phyloP scores from a whole-genome alignment of 352 stramenopile species.

The Labyrinthula sp. region DNA sequence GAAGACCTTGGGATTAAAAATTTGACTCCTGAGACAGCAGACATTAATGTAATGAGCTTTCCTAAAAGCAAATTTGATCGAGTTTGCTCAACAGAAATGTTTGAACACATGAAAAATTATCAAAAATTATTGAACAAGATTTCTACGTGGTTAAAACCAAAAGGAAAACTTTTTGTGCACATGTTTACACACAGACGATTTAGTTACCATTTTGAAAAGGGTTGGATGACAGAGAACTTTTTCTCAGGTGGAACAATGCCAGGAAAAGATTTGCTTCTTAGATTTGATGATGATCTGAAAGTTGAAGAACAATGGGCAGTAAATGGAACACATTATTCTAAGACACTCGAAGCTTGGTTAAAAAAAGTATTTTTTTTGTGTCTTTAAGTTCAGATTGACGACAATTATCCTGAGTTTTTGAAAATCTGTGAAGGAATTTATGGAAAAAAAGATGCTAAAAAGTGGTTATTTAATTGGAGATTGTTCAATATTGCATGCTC shows the following conservation, averaged over 20 bases:
- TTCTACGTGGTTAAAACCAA: slow-evolving; percentile 34
- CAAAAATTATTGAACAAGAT: slow-evolving; percentile 39
- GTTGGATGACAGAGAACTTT: slow-evolving; percentile 63
- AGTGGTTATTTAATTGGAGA: slow-evolving; percentile 18
- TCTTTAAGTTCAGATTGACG: no score
- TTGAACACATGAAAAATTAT: slow-evolving; percentile 38
- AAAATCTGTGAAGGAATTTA: slow-evolving; percentile 19
- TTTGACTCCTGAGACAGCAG: slow-evolving; percentile 46
- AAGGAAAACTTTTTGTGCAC: slow-evolving; percentile 50
- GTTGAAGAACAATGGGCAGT: slow-evolving; percentile 22
- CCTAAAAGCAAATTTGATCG: slow-evolving; percentile 44
- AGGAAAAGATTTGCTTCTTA: slow-evolving; percentile 51
- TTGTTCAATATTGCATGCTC: slow-evolving; percentile 26
- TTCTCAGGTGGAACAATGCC: slow-evolving; percentile 66
- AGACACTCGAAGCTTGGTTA: slow-evolving; percentile 25
- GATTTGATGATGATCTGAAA: slow-evolving; percentile 32
- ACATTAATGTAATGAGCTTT: slow-evolving; percentile 37
- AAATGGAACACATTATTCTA: slow-evolving; percentile 24
- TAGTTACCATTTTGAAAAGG: slow-evolving; percentile 52
- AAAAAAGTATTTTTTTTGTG: slow-evolving; percentile 8
- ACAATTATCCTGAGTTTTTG: slow-evolving; percentile 8
- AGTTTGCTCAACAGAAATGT: slow-evolving; percentile 37
- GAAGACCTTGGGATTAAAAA: slow-evolving; percentile 44
- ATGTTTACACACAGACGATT: slow-evolving; percentile 51
- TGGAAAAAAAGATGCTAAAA: slow-evolving; percentile 8